phyloP scores from a whole-genome alignment of 2,329 filamentous ascomycete genomes.

The Claviceps sp. region DNA sequence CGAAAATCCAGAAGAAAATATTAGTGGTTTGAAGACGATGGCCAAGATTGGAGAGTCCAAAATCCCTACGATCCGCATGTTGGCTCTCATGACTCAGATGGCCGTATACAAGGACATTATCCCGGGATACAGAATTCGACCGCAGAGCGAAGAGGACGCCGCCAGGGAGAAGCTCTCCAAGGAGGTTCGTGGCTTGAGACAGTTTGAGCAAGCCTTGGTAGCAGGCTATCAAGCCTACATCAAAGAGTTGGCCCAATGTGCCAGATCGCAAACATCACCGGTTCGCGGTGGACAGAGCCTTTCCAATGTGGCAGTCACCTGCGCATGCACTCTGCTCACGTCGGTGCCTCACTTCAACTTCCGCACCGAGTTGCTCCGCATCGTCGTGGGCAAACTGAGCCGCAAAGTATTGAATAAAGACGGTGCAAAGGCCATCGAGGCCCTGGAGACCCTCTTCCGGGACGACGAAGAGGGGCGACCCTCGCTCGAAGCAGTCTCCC shows the following conservation, averaged over 20 bases:
- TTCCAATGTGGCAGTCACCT: slow-evolving; percentile 67
- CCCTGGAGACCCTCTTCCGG: slow-evolving; percentile 68
- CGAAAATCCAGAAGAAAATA: slow-evolving; percentile 86
- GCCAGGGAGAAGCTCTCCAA: slow-evolving; percentile 75
- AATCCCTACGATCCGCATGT: slow-evolving; percentile 65
- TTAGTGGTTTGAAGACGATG: slow-evolving; percentile 63
- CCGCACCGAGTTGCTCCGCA: slow-evolving; percentile 72
- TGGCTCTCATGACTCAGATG: slow-evolving; percentile 75
- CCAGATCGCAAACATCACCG: slow-evolving; percentile 38
- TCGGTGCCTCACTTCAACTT: slow-evolving; percentile 97
- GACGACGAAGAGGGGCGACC: slow-evolving; percentile 84
- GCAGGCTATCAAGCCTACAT: slow-evolving; percentile 77
- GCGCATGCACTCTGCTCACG: slow-evolving; percentile 67
- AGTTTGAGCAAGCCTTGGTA: slow-evolving; percentile 80
- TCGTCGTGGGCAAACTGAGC: slow-evolving; percentile 74
- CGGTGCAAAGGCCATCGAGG: slow-evolving; percentile 62
- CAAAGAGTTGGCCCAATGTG: slow-evolving; percentile 55
- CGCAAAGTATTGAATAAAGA: slow-evolving; percentile 57
- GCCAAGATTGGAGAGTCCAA: slow-evolving; percentile 58
- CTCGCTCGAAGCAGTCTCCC: slow-evolving; percentile 71
- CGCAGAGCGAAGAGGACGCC: slow-evolving; percentile 61
- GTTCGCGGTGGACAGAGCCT: slow-evolving; percentile 35
- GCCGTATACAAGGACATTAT: slow-evolving; percentile 93
- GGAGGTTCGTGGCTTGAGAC: slow-evolving; percentile 69
- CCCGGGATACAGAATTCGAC: slow-evolving; percentile 87